Conservation (phyloP, 2,329 filamentous ascomycete genomes). For the Trichoderma simmonsii region DNA sequence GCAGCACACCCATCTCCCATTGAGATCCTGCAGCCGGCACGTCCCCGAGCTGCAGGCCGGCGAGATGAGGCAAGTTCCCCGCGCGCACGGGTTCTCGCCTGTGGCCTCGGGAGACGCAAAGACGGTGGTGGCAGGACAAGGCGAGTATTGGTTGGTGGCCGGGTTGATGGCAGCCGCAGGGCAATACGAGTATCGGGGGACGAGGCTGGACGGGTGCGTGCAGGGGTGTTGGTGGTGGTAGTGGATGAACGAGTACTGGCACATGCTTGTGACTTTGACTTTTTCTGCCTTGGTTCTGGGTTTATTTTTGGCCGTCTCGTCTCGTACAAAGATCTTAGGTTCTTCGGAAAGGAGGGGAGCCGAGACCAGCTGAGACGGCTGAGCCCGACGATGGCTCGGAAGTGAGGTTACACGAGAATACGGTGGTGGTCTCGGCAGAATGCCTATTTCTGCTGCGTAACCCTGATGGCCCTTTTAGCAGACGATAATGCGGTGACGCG, state of each 20-base stretch:
- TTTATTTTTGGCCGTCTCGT: not conserved
- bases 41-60: constrained; percentile 46
- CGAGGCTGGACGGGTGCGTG: constrained; percentile 38
- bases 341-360: not conserved
- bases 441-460: constrained; percentile 15
- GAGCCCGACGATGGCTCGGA: constrained; percentile 17
- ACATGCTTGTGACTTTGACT: constrained; percentile 38
- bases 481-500: not conserved
- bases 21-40: constrained; percentile 49
- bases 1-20: constrained; percentile 50
- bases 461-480: not conserved
- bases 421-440: constrained; percentile 26
- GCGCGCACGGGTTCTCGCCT: constrained; percentile 42
- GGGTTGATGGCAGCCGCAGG: constrained; percentile 31
- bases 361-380: not conserved
- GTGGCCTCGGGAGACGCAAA: constrained; percentile 31
- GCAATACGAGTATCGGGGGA: constrained; percentile 45
- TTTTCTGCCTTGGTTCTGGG: not conserved
- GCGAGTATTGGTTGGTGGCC: constrained; percentile 26
- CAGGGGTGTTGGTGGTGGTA: constrained; percentile 49
- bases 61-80: constrained; percentile 44
- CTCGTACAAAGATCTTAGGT: not conserved
- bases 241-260: constrained; percentile 49
- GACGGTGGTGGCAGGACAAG: constrained; percentile 27
- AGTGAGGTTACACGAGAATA: constrained; percentile 10